Base-by-base conservation (phyloP, 768 basidiomycete genomes). In the Rubroboletus satanas region DNA sequence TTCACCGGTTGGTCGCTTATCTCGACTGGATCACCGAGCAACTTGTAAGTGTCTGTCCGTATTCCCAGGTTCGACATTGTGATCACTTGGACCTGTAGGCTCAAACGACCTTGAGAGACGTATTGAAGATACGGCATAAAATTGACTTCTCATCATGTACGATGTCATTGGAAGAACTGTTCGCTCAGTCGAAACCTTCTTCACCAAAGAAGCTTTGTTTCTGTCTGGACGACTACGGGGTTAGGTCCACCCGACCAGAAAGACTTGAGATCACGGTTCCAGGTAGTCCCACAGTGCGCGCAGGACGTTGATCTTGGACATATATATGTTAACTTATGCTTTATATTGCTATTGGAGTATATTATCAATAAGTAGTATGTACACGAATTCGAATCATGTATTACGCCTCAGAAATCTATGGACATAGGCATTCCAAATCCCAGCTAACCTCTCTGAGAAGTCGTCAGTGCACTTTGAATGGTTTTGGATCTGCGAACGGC, bases 1-100 rank as follows among this genome's bases (percentile, higher is more conserved):
- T 62, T 15, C 59, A 35, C 11, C 62, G 57, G 26, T 52, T 71
- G 48, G 50, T 48, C 8, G 60, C 59, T 12, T 67, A 71, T 36
- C 66, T 71, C 26, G 69, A 71, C 11, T 65, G 62, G 63, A 67
- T 65, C 7, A 58, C 71, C 2, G 62, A 65, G 5, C 56, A 60
- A 10, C 54, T 71, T n/a, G 69, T 62, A 48, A 46, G 71, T 44
- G 15, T 15, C 8, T 42, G 14, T 23, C 36, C 18, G 1, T 26
- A 5, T 4, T 29, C 39, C 26, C 21, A 14, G 31, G 29, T 31
- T 47, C 14, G 44, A 31, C 14, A 2, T 18, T n/a, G 5, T 43
- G 37, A 66, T 41, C 12, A 26, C 29, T 41, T 21, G 29, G 31
- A 52, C 50, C 8, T 41, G 28, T 50, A 68, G 68, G 60, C 59